Base-by-base conservation (phyloP, 441 rosid genomes). In the Populus hybrid region DNA sequence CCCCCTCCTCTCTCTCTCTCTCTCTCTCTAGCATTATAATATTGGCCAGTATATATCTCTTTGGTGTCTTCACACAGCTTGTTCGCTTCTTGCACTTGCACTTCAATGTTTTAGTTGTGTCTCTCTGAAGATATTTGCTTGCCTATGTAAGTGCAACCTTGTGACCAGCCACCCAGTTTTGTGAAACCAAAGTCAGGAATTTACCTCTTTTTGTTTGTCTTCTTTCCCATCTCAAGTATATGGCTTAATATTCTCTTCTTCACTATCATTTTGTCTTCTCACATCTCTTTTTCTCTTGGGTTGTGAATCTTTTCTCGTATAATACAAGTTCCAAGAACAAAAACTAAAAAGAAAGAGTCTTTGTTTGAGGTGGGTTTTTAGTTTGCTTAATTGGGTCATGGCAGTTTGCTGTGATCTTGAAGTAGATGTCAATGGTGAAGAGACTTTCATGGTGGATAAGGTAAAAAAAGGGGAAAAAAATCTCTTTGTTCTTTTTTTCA, bases 371-470 rank as follows among this genome's bases (percentile, higher is more conserved):
- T 79, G 85, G 81, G 84, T 69, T 84, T 75, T 82, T 28, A 8
- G 12, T 75, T 65, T 8, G 28, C 79, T 77, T 21, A 76, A 69
- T 81, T 80, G 75, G 82, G 88, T 84, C 83, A 92, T 95, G 98
- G 92, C 88, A 79, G 85, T 78, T 84, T 84, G 88, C 83, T 93
- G 97, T 91, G 91, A 87, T 86, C 96, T 95, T 87, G 88, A 92
- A 84, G 95, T 89, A n/a, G 98, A 93, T 85, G 89, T 95, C 81
- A 95, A 95, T 84, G 98, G 97, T 14, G 95, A 90, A 83, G 96
- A 91, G 84, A 90, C 92, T 69, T 88, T 90, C 85, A 73, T 91
- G 84, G 90, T 93, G 50, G 83, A 89, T 86, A 92, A 89, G 99
- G 99, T 93, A 83, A 74, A 50, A 23, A 68, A 16, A 10, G 65